Evolutionary conservation across 2,329 filamentous ascomycete genomes (phyloP).

Genomic region (Phialocephala sp.): DNA sequence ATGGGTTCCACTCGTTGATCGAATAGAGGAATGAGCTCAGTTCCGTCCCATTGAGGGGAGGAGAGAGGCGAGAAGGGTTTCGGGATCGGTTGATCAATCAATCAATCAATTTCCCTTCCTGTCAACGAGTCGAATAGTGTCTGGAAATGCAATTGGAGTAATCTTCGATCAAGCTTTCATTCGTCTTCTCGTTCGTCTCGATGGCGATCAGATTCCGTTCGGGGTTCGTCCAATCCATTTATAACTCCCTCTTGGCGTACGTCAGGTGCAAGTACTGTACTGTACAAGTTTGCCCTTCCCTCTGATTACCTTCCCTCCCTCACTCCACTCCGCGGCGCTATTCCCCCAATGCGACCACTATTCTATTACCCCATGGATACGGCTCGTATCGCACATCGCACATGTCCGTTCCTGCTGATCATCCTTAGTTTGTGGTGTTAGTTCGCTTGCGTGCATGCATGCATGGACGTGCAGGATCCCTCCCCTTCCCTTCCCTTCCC

Average conservation of each 20-base stretch:
- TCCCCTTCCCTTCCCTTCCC: conserved; percentile 7
- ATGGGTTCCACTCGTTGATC: background rate
- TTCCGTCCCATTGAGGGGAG: too few species aligned
- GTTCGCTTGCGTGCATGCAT: background rate
- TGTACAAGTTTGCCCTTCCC: background rate
- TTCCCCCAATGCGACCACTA: too few species aligned
- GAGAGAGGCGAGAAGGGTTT: too few species aligned
- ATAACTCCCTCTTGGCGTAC: conserved; percentile 6
- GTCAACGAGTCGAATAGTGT: too few species aligned
- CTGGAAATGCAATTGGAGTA: background rate
- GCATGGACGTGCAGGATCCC: background rate
- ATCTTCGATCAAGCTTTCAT: background rate
- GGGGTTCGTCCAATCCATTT: background rate
- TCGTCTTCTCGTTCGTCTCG: background rate
- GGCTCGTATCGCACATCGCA: too few species aligned
- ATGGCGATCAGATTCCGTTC: too few species aligned
- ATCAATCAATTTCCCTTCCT: too few species aligned
- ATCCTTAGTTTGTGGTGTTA: background rate
- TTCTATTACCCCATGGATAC: background rate
- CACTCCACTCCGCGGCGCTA: too few species aligned
- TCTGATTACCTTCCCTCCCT: too few species aligned
- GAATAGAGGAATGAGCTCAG: background rate
- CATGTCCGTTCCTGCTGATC: conserved; percentile 1
- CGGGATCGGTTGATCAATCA: too few species aligned
- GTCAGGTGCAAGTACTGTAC: background rate